Evolutionary conservation across 2,329 filamentous ascomycete species (phyloP), one percentile per base, ranked within the genome.

Genomic region (Coleophoma eucalyptorum): DNA sequence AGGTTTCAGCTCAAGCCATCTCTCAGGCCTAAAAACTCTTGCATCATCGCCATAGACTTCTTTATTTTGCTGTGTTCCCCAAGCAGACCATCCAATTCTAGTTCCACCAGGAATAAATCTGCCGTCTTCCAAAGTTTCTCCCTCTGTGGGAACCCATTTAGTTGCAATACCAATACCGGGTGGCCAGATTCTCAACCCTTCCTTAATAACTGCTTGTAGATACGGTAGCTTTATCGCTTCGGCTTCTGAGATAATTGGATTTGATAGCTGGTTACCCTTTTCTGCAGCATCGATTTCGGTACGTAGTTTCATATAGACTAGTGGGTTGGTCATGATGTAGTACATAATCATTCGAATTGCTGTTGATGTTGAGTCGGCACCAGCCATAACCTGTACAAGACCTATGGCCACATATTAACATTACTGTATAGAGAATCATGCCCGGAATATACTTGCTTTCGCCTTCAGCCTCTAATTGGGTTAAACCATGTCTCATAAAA

Each of bases 311-410:
- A 56, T 51, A 50, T 75, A 70, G 1, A 79, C 71, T 1, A 67
- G 67, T 0, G 75, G 74, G 20, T 72, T 74, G n/a, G 72, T 77
- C 20, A 75, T 71, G 50, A 83, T 60, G 58, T 77, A 72, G 32
- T 82, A 69, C 50, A 83, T 55, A 1, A 73, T 78, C 41, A 73
- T 69, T 2, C 80, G 73, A 13, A 84, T 72, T 2, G 73, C 73
- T 0, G 76, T 78, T 0, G 80, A 77, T 0, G 79, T 80, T 1
- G 77, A 81, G 52, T 83, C 80, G 1, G 77, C 78, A 5, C 80
- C 80, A 3, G 79, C 79, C 5, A 79, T 67, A 38, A 69, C 72
- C 41, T 26, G 55, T 55, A 46, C 2, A 2, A 15, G 44, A 37
- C 26, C 26, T 26, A 26, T 8, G 26, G 26, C 6, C 10, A 26